Evolutionary conservation across 1,284 basidiomycete species (phyloP).

Genomic region (Apiotrichum veenhuisii): DNA sequence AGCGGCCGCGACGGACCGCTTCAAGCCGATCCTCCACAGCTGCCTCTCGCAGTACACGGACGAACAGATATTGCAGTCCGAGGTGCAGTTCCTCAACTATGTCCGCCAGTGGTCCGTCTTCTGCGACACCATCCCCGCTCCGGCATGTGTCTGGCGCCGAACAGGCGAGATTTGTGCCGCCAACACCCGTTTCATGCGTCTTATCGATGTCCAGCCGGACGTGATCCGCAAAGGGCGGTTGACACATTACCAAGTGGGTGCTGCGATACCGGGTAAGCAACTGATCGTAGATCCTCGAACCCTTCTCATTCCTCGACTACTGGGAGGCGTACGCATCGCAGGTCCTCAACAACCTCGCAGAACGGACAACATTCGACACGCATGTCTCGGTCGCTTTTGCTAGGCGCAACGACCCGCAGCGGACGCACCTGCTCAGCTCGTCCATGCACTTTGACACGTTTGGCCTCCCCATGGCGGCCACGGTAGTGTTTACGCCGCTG

Average conservation of each 20-base stretch:
- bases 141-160: conserved; percentile 14
- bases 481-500: conserved; percentile 14
- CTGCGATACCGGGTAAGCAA: not conserved
- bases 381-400: conserved; percentile 8
- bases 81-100: conserved; percentile 19
- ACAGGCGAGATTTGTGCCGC: conserved; percentile 17
- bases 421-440: conserved; percentile 13
- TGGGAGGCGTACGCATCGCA: conserved; percentile 18
- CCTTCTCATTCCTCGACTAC: conserved; percentile 16
- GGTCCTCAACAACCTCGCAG: conserved; percentile 15
- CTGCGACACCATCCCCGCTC: conserved; percentile 15
- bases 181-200: conserved; percentile 15
- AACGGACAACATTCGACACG: conserved; percentile 14
- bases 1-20: conserved; percentile 11
- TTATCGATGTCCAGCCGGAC: conserved; percentile 10
- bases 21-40: conserved; percentile 21
- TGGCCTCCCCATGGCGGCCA: conserved; percentile 17
- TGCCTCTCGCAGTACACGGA: conserved; percentile 16
- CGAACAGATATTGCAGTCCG: conserved; percentile 13
- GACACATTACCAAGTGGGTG: conserved; percentile 16
- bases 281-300: conserved; percentile 11
- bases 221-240: conserved; percentile 9
- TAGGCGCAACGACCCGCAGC: not conserved
- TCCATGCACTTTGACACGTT: conserved; percentile 18
- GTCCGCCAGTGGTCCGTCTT: conserved; percentile 13